These are phyloP conservation scores for Globisporangium rhizosaccharum DNA, from an alignment of 352 stramenopile genomes.

Conservation along the genomic window DNA sequence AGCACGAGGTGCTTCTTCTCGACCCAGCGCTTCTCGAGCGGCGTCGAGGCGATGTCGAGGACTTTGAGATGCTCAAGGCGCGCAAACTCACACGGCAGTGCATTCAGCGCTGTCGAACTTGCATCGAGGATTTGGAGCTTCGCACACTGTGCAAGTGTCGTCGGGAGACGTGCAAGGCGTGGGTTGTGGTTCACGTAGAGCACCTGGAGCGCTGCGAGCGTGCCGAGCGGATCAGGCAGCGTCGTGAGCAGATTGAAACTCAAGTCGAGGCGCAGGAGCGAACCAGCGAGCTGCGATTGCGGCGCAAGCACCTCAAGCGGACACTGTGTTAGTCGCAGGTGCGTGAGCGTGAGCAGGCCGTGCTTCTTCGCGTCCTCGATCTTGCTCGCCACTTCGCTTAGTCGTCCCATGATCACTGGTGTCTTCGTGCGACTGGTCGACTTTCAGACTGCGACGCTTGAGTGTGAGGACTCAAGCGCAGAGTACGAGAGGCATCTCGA, in stretches of 20 bases:
- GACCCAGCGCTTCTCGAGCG: slow-evolving; percentile 52
- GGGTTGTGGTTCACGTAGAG: slow-evolving; percentile 87
- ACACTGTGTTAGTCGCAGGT: slow-evolving; percentile 34
- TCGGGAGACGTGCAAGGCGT: slow-evolving; percentile 40
- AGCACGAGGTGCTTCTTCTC: slow-evolving; percentile 45
- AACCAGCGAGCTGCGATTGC: slow-evolving; percentile 22
- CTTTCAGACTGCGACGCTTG: neutral
- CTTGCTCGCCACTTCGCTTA: slow-evolving; percentile 28
- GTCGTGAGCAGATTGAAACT: slow-evolving; percentile 68
- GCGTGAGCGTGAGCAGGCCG: slow-evolving; percentile 51
- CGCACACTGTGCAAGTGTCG: slow-evolving; percentile 48
- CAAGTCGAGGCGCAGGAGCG: slow-evolving; percentile 71
- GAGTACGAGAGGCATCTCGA: too few relatives aligned
- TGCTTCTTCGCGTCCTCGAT: slow-evolving; percentile 57
- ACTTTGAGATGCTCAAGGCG: slow-evolving; percentile 50
- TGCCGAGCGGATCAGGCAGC: slow-evolving; percentile 51
- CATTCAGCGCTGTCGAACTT: slow-evolving; percentile 51
- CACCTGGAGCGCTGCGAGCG: slow-evolving; percentile 53
- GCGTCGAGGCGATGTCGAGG: slow-evolving; percentile 71
- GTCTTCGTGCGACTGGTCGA: neutral
- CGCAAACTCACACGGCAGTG: slow-evolving; percentile 64
- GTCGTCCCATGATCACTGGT: slow-evolving; percentile 16
- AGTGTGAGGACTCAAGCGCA: neutral
- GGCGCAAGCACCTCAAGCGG: slow-evolving; percentile 32
- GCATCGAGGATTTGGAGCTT: slow-evolving; percentile 72